Evolutionary conservation across 2,329 filamentous ascomycete species (phyloP).

Genomic region (Byssochlamys sp.): DNA sequence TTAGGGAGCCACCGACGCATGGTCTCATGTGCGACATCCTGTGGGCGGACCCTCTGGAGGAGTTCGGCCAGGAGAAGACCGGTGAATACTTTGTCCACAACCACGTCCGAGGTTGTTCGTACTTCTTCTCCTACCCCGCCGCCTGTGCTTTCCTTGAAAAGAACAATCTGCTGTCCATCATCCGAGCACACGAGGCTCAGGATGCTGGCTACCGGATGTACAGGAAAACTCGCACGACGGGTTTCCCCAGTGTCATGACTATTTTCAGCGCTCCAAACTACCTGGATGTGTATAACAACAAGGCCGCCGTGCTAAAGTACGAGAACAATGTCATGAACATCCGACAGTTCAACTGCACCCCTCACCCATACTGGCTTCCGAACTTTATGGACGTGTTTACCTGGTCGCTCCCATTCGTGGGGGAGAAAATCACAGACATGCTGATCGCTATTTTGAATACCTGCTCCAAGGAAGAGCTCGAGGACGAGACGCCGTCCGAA

Average conservation of each 20-base stretch:
- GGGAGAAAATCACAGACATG: slow-evolving; percentile 99
- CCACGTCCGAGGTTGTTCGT: slow-evolving; percentile 94
- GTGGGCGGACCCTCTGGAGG: slow-evolving; percentile 94
- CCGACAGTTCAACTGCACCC: slow-evolving; percentile 97
- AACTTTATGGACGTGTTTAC: slow-evolving; percentile 99
- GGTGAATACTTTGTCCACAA: slow-evolving; percentile 97
- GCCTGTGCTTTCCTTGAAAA: slow-evolving; percentile 97
- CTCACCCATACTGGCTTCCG: slow-evolving; percentile 96
- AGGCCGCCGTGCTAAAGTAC: slow-evolving; percentile 95
- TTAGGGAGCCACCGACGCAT: slow-evolving; percentile 92
- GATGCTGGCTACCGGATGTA: slow-evolving; percentile 99
- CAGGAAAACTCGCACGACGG: slow-evolving; percentile 91
- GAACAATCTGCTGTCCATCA: slow-evolving; percentile 94
- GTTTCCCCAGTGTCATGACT: slow-evolving; percentile 98
- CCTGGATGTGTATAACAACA: slow-evolving; percentile 99
- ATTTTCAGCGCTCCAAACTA: slow-evolving; percentile 99
- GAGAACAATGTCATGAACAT: slow-evolving; percentile 99
- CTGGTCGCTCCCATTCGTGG: slow-evolving; percentile 98
- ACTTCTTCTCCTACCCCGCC: slow-evolving; percentile 97
- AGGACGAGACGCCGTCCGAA: slow-evolving; percentile 74
- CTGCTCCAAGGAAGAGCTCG: slow-evolving; percentile 96
- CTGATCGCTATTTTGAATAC: slow-evolving; percentile 96
- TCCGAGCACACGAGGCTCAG: slow-evolving; percentile 94
- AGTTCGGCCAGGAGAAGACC: slow-evolving; percentile 97
- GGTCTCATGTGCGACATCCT: slow-evolving; percentile 98